Evolutionary conservation across 176 grass and related monocot genomes (phyloP).

Genomic region (Typha latifolia): DNA sequence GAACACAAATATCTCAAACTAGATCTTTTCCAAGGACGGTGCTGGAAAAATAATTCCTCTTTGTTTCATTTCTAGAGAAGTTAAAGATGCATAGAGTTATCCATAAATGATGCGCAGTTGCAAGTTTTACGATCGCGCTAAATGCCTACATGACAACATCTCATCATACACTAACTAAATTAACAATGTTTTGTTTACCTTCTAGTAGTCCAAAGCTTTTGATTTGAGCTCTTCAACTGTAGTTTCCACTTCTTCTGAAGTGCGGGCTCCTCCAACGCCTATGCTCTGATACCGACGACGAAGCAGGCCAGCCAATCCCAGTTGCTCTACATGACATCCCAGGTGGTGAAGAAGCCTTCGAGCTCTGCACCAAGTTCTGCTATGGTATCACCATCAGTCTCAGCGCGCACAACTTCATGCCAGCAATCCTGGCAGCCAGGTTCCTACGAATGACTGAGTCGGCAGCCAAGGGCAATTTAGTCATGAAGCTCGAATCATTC

Average conservation of each 20-base stretch:
- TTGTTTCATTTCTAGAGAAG: too few relatives aligned
- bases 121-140: too few relatives aligned
- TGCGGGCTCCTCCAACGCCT: conserved; percentile 76
- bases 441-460: conserved; percentile 86
- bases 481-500: conserved; percentile 68
- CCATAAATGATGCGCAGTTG: too few relatives aligned
- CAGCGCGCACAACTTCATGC: conserved; percentile 60
- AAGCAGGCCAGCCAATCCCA: conserved; percentile 24
- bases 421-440: conserved; percentile 48
- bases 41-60: too few relatives aligned
- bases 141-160: too few relatives aligned
- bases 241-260: conserved; percentile 97
- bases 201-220: conserved; percentile 41
- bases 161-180: neutral
- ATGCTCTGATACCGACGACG: conserved; percentile 44
- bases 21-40: too few relatives aligned
- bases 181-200: conserved; percentile 26
- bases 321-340: conserved; percentile 76
- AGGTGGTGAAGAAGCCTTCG: conserved; percentile 63
- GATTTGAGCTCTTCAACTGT: conserved; percentile 92
- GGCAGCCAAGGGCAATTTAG: conserved; percentile 63
- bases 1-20: too few relatives aligned
- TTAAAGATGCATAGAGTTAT: too few relatives aligned
- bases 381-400: conserved; percentile 83
- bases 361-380: conserved; percentile 96